Evolutionary conservation across 2,329 filamentous ascomycete genomes (phyloP).

Genomic region (Tolypocladium album): DNA sequence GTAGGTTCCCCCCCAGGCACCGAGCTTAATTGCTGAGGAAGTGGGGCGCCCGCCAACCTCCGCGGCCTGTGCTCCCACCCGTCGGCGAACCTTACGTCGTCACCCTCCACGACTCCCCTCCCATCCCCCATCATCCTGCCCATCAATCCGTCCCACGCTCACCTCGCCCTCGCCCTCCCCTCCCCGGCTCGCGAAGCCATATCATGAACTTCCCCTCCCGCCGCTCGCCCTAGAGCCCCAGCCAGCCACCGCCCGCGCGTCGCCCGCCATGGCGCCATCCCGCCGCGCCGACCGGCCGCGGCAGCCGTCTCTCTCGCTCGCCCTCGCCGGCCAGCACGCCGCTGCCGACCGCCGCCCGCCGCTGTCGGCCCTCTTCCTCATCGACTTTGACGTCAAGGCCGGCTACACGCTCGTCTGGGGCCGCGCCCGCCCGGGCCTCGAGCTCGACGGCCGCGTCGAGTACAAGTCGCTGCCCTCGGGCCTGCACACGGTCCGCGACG

Average conservation of each 20-base stretch:
- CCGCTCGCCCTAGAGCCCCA: no score
- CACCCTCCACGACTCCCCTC: no score
- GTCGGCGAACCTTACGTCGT: no score
- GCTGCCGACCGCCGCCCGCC: conserved; percentile 19
- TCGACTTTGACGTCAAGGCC: conserved; percentile 85
- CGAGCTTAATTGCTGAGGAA: no score
- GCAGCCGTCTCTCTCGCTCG: conserved; percentile 24
- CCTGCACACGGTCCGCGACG: conserved; percentile 75
- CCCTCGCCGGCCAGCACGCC: conserved; percentile 6
- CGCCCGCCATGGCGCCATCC: conserved; percentile 25
- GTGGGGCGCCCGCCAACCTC: no score
- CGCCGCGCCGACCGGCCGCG: conserved; percentile 24
- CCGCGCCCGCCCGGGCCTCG: conserved; percentile 55
- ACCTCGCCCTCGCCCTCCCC: no score
- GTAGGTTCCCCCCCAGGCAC: no score
- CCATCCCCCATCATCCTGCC: no score
- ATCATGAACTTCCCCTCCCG: no score
- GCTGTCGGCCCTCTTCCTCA: conserved; percentile 72
- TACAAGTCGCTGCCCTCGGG: conserved; percentile 95
- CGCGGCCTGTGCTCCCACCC: no score
- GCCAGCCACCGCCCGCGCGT: background rate
- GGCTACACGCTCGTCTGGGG: conserved; percentile 91
- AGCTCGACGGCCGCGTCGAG: conserved; percentile 80
- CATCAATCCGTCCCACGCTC: no score
- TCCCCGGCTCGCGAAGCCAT: no score